Conservation (phyloP, 306 rosid species). For the Quercus rubra region DNA sequence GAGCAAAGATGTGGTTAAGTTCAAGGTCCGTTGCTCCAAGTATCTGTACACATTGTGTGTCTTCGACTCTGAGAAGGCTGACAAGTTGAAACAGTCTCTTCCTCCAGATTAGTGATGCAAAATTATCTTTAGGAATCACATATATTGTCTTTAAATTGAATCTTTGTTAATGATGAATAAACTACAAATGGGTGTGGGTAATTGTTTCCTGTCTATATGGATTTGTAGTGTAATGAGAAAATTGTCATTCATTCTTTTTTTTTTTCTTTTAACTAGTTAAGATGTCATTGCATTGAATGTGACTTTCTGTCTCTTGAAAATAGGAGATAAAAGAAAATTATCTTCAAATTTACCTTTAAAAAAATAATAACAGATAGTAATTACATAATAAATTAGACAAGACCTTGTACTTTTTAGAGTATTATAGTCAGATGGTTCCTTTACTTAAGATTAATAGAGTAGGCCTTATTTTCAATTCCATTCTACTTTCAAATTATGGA, state of each 20-base stretch:
- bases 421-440: too few relatives aligned
- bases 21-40: slow-evolving; percentile 50
- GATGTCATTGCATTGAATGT: not conserved
- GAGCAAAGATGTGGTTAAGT: slow-evolving; percentile 46
- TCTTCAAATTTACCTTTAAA: too few relatives aligned
- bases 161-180: not conserved
- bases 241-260: not conserved
- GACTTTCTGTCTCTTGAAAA: not conserved
- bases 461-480: too few relatives aligned
- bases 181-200: not conserved
- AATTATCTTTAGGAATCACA: not conserved
- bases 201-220: not conserved
- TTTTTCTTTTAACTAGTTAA: not conserved
- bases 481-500: too few relatives aligned
- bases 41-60: slow-evolving; percentile 54
- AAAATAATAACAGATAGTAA: too few relatives aligned
- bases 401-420: too few relatives aligned
- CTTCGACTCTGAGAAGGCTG: slow-evolving; percentile 46
- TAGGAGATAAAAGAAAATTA: too few relatives aligned
- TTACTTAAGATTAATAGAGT: too few relatives aligned
- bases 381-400: too few relatives aligned
- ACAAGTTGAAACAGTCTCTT: slow-evolving; percentile 54
- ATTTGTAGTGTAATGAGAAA: too few relatives aligned
- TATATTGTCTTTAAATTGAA: too few relatives aligned
- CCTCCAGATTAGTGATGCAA: slow-evolving; percentile 33